These are phyloP conservation scores for Termitomyces heimii DNA, from an alignment of 768 basidiomycete species.

Conservation along the genomic window DNA sequence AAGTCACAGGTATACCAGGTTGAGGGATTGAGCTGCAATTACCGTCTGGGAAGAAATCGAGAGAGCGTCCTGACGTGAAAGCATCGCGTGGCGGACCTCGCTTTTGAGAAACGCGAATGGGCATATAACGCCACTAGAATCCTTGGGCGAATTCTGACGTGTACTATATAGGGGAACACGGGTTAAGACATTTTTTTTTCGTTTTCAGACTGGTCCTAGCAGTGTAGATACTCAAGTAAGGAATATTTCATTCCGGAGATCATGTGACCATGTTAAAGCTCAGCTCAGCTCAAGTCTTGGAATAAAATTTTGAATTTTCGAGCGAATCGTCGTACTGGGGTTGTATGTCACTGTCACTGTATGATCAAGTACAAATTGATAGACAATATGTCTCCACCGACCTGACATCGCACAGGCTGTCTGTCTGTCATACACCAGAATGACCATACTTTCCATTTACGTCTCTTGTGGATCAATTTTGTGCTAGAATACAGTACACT, in stretches of 20 bases:
- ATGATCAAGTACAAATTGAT: too few species aligned
- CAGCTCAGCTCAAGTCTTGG: too few species aligned
- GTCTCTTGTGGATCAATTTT: background rate
- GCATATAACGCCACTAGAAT: background rate
- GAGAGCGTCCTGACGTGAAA: background rate
- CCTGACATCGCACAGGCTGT: too few species aligned
- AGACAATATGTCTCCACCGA: too few species aligned
- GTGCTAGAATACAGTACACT: background rate
- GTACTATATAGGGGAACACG: background rate
- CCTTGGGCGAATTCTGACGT: background rate
- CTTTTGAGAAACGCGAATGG: background rate
- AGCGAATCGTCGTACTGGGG: too few species aligned
- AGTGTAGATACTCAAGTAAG: too few species aligned
- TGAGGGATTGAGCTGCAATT: background rate
- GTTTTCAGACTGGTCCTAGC: background rate
- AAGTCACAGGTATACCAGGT: background rate
- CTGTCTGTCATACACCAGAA: too few species aligned
- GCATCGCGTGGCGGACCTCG: background rate
- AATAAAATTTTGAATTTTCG: too few species aligned
- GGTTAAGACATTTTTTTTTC: background rate
- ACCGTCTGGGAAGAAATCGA: conserved; percentile 3
- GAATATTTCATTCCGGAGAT: too few species aligned
- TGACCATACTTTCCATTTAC: background rate
- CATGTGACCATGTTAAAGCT: background rate
- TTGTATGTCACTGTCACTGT: too few species aligned